Percentiles rank a stretch among this genome's conserved stretches.
Evolutionary conservation across 345 rosid genomes (phyloP).

Genomic region (Dovyalis caffra): DNA sequence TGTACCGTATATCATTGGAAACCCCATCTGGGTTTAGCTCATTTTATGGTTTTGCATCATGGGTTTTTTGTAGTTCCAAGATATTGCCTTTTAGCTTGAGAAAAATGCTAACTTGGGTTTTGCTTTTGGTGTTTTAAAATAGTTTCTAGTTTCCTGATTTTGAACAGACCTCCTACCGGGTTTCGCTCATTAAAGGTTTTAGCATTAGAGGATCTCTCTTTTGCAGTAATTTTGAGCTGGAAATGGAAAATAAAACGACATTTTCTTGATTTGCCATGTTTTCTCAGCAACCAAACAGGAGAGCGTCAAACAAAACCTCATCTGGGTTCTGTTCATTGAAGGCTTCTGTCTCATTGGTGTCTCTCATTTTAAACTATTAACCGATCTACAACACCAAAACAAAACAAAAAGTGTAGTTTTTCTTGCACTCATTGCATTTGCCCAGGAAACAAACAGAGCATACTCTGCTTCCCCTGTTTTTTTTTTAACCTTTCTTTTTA

Average conservation of each 20-base stretch:
- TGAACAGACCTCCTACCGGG: neutral
- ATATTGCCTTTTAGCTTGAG: neutral
- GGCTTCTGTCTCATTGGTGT: neutral
- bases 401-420: neutral
- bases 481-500: neutral
- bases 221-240: neutral
- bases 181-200: neutral
- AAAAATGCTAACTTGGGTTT: neutral
- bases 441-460: slow-evolving; percentile 30
- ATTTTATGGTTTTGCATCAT: slow-evolving; percentile 7
- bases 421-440: neutral
- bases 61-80: slow-evolving; percentile 6
- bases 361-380: neutral
- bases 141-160: neutral
- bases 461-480: slow-evolving; percentile 23
- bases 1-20: neutral
- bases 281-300: slow-evolving; percentile 5
- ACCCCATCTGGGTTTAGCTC: slow-evolving; percentile 12
- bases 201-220: neutral
- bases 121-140: neutral
- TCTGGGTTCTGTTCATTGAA: slow-evolving; percentile 5
- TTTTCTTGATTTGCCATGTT: neutral
- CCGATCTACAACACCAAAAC: neutral
- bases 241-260: neutral
- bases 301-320: slow-evolving; percentile 5